A percentile compares a stretch with the other conserved stretches of the same genome.
Evolutionary conservation across 768 basidiomycete genomes (phyloP).

Genomic region (Fomitopsis pulvina): DNA sequence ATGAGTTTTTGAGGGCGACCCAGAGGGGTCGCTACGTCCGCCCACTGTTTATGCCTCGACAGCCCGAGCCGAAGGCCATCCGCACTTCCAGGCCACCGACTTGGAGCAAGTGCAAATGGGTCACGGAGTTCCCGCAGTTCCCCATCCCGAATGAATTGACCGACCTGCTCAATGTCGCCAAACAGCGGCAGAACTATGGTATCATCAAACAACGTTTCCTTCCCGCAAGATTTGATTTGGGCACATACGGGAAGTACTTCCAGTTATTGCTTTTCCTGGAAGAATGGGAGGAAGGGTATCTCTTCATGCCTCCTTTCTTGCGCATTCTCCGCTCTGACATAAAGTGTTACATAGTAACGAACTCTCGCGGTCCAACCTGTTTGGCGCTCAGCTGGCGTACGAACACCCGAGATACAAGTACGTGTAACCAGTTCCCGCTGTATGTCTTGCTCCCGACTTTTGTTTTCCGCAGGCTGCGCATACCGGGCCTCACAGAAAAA

Average conservation of each 20-base stretch:
- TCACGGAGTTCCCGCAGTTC: not conserved
- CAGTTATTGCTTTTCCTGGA: not conserved
- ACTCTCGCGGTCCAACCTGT: too few species aligned
- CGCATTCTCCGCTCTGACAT: too few species aligned
- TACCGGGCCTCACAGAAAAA: conserved; percentile 51
- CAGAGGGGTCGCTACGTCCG: conserved; percentile 1
- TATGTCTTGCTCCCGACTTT: too few species aligned
- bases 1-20: conserved; percentile 41
- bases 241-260: not conserved
- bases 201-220: not conserved
- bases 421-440: not conserved
- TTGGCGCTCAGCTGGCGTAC: too few species aligned
- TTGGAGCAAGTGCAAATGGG: not conserved
- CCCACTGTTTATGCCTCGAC: not conserved
- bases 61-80: not conserved
- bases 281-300: not conserved
- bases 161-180: not conserved
- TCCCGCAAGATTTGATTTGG: not conserved
- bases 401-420: conserved; percentile 39
- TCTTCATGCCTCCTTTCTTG: not conserved
- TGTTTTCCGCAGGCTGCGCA: conserved; percentile 41
- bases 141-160: not conserved
- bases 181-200: not conserved
- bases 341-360: too few species aligned
- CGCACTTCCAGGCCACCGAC: not conserved